Conservation (phyloP, 805 yeast species). For the Priceomyces haplophilus region DNA sequence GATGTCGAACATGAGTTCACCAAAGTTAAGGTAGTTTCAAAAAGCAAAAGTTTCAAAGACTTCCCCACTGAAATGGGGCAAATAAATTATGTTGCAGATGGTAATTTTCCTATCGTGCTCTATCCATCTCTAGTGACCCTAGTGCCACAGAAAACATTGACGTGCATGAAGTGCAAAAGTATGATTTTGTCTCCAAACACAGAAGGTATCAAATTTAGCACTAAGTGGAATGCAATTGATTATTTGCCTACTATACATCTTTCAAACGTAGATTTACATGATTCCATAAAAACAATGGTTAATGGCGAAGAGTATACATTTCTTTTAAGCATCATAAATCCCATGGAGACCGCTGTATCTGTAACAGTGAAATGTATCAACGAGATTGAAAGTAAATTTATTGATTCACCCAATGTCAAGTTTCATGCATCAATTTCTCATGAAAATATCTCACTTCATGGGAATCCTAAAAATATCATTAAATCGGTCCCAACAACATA, state of each 20-base stretch:
- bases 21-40: constrained; percentile 2
- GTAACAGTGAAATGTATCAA: constrained; percentile 24
- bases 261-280: constrained; percentile 13
- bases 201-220: constrained; percentile 28
- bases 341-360: constrained; percentile 19
- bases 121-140: constrained; percentile 27
- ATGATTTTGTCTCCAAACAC: constrained; percentile 23
- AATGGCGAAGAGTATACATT: constrained; percentile 16
- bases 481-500: constrained; percentile 36
- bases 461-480: constrained; percentile 19
- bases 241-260: constrained; percentile 27
- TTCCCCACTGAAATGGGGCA: constrained; percentile 5
- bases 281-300: constrained; percentile 5
- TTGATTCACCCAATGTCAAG: constrained; percentile 5
- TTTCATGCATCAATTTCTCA: constrained; percentile 10
- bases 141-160: constrained; percentile 20
- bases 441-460: neutral
- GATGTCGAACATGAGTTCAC: constrained; percentile 8
- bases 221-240: constrained; percentile 34
- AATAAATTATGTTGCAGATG: neutral
- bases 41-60: neutral
- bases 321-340: constrained; percentile 31
- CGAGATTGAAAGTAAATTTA: constrained; percentile 13
- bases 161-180: constrained; percentile 30
- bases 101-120: neutral